These are phyloP conservation scores for Gossypium longicalyx DNA, from an alignment of 345 rosid species.

Conservation along the genomic window DNA sequence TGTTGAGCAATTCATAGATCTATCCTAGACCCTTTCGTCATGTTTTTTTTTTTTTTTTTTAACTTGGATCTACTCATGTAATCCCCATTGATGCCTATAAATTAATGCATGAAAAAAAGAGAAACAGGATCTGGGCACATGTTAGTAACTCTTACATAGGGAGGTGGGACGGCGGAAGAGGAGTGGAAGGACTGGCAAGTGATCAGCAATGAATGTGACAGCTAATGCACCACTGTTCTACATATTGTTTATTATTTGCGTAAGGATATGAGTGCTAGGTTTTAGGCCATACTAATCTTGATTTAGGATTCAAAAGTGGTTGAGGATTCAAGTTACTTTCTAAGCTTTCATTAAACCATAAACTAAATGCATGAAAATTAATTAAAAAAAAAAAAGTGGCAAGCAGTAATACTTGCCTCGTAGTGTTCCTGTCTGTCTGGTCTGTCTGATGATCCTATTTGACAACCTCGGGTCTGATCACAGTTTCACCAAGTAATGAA, in stretches of 20 bases:
- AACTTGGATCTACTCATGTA: neutral
- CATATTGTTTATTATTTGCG: neutral
- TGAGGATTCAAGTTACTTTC: neutral
- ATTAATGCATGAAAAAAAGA: neutral
- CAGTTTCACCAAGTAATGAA: neutral
- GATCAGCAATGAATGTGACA: slow-evolving; percentile 8
- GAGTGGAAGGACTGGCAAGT: neutral
- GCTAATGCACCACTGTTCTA: neutral
- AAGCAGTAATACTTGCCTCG: neutral
- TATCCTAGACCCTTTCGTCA: neutral
- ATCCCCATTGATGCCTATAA: neutral
- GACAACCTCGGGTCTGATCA: neutral
- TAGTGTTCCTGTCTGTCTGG: neutral
- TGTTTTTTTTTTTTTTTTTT: neutral
- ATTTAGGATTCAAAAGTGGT: neutral
- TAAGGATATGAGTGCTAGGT: too few species aligned
- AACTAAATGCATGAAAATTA: neutral
- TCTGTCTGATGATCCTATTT: neutral
- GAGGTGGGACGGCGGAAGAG: neutral
- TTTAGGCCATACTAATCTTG: neutral
- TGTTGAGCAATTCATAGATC: slow-evolving; percentile 19
- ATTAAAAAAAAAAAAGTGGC: too few species aligned
- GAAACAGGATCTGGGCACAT: neutral
- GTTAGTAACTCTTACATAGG: neutral
- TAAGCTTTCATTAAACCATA: neutral